Evolutionary conservation across 164 flowering plant genomes (phyloP), one percentile per base, ranked within the genome.

Genomic region (Amborella trichopoda): DNA sequence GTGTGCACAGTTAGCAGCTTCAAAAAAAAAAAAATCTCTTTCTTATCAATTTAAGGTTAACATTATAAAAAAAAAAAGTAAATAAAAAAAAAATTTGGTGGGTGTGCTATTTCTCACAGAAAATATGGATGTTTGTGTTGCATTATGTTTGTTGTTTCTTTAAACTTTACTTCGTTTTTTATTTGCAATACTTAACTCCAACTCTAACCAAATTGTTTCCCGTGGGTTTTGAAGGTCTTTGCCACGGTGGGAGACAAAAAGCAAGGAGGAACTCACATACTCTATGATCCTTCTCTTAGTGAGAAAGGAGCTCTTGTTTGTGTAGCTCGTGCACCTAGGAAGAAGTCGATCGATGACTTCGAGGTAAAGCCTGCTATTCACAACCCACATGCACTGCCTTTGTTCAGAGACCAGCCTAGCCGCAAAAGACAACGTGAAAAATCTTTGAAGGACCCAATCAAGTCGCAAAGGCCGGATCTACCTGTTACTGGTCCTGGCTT

Each of bases 271-370:
- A 88, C 95, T n/a, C 96, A 88, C 50, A 32, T 88, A 40, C 70
- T 93, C 9, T 93, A 93, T 52, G 99, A 93, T 65, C 96, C 96
- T 27, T 71, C 81, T 47, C 59, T 73, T 5, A 85, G 99, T 33
- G 91, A 84, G 66, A 85, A 87, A 72, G 96, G 99, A 50, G 95
- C 99, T 46, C 89, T 88, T 43, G 96, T 81, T 3, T 88, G 96
- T 69, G 95, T 93, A 57, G 86, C 87, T 17, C 95, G 94, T 46
- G 96, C 95, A 37, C 96, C 99, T 18, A 71, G 99, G 84, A 84
- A 80, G 59, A 77, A 82, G 54, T 85, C 94, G 25, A 52, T 84
- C 4, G 94, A 88, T 67, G 99, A 93, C 68, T 93, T 82, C 52
- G 77, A 78, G 71, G 71, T 64, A n/a, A 64, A 70, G 22, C 95